These are phyloP conservation scores for Ceratocystis destructans DNA, from an alignment of 2,329 filamentous ascomycete species.

Conservation along the genomic window DNA sequence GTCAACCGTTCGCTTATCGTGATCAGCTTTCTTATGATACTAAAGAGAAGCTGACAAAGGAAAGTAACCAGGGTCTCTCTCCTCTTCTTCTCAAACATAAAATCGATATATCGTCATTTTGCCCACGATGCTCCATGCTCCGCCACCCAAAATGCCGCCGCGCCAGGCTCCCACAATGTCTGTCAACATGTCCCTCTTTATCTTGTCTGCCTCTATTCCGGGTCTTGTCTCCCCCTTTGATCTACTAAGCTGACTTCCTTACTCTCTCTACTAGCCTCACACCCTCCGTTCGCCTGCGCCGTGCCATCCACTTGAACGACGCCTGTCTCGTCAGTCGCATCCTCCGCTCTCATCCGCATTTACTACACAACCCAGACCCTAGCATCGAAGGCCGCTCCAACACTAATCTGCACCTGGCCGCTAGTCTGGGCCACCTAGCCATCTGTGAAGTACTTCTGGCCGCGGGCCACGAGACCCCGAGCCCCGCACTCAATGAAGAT, in stretches of 20 bases:
- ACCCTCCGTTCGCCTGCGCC: conserved; percentile 59
- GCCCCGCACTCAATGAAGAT: conserved; percentile 63
- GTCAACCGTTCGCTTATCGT: background rate
- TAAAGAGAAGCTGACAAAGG: background rate
- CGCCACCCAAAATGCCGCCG: conserved; percentile 8
- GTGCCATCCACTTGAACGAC: conserved; percentile 67
- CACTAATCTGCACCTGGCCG: conserved; percentile 71
- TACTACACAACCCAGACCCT: conserved; percentile 68
- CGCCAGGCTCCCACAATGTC: conserved; percentile 10
- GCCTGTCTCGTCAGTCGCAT: conserved; percentile 60
- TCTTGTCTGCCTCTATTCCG: background rate
- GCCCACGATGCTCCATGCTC: conserved; percentile 7
- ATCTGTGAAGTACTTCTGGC: conserved; percentile 58
- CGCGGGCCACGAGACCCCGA: conserved; percentile 60
- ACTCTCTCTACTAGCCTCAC: conserved; percentile 34
- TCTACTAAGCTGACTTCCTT: background rate
- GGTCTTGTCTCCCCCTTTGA: background rate
- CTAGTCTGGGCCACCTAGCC: conserved; percentile 53
- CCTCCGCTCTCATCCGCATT: conserved; percentile 53
- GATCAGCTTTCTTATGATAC: background rate
- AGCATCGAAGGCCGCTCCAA: conserved; percentile 56
- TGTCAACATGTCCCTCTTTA: background rate
- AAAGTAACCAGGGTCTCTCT: background rate
- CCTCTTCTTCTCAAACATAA: background rate
- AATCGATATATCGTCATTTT: background rate